These are phyloP conservation scores for Petrea volubilis DNA, from an alignment of 257 asterid species.

Conservation along the genomic window DNA sequence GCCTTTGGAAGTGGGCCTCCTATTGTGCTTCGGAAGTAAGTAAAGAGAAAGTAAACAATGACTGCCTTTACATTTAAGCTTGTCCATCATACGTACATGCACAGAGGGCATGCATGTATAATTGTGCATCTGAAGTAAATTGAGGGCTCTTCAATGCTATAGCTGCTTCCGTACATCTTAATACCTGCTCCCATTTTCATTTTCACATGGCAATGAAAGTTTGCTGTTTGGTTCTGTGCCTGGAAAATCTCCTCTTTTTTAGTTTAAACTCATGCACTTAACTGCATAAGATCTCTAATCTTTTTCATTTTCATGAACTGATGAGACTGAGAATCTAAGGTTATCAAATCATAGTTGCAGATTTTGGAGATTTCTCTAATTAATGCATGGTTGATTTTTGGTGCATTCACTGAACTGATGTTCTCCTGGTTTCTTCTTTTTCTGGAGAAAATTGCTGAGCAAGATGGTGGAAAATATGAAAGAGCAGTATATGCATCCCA, in stretches of 20 bases:
- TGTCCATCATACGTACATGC: slow-evolving; percentile 47
- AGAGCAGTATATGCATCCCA: slow-evolving; percentile 88
- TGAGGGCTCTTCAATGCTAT: slow-evolving; percentile 17
- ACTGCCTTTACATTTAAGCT: slow-evolving; percentile 9
- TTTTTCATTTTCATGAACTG: slow-evolving; percentile 14
- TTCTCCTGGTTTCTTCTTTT: slow-evolving; percentile 34
- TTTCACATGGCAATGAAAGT: slow-evolving; percentile 17
- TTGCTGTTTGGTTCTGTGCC: slow-evolving; percentile 15
- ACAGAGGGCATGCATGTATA: not conserved
- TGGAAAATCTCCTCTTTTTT: slow-evolving; percentile 16
- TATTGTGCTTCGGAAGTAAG: slow-evolving; percentile 97
- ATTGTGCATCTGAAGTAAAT: no score
- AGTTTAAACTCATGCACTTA: not conserved
- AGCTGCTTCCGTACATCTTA: slow-evolving; percentile 13
- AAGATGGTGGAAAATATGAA: slow-evolving; percentile 92
- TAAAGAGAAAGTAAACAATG: slow-evolving; percentile 14
- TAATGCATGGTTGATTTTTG: slow-evolving; percentile 1
- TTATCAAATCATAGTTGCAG: not conserved
- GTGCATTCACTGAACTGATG: slow-evolving; percentile 24
- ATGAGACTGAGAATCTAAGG: slow-evolving; percentile 12
- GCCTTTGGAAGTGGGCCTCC: slow-evolving; percentile 99
- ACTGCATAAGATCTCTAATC: slow-evolving; percentile 8
- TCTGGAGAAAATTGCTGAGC: slow-evolving; percentile 89
- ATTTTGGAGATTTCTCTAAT: slow-evolving; percentile 1
- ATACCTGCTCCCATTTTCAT: not conserved